Percentiles rank a stretch among this genome's conserved stretches.
Conservation (phyloP, 2,329 filamentous ascomycete genomes). For the Whalleya microplaca region DNA sequence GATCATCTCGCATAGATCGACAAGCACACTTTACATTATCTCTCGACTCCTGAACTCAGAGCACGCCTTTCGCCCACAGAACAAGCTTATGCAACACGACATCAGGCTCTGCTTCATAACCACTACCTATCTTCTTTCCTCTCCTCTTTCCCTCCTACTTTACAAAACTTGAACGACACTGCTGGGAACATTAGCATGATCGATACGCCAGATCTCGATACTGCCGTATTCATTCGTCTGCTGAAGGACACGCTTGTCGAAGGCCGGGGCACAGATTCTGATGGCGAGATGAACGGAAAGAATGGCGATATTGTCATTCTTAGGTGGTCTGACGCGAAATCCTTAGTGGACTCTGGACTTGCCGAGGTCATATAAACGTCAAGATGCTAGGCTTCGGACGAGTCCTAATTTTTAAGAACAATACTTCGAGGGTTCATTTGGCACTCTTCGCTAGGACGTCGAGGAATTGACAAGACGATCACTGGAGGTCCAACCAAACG, state of each 20-base stretch:
- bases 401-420: slow-evolving; percentile 3
- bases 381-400: not conserved
- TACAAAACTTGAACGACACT: slow-evolving; percentile 89
- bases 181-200: slow-evolving; percentile 92
- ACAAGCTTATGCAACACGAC: slow-evolving; percentile 78
- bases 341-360: slow-evolving; percentile 55
- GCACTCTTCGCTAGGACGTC: not conserved
- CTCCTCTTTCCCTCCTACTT: slow-evolving; percentile 72
- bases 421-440: not conserved
- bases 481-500: too few relatives aligned
- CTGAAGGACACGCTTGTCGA: slow-evolving; percentile 63
- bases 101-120: slow-evolving; percentile 80
- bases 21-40: slow-evolving; percentile 74
- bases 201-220: slow-evolving; percentile 79
- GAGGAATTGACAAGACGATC: not conserved
- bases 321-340: slow-evolving; percentile 74
- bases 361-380: slow-evolving; percentile 61
- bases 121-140: slow-evolving; percentile 90
- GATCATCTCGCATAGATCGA: slow-evolving; percentile 62
- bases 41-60: slow-evolving; percentile 58
- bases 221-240: slow-evolving; percentile 82
- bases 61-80: slow-evolving; percentile 76
- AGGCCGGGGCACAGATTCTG: slow-evolving; percentile 66
- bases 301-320: slow-evolving; percentile 71
- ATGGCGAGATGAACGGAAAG: slow-evolving; percentile 60